These are phyloP conservation scores for Pelargonium australe DNA, from an alignment of 441 rosid species.

Conservation along the genomic window DNA sequence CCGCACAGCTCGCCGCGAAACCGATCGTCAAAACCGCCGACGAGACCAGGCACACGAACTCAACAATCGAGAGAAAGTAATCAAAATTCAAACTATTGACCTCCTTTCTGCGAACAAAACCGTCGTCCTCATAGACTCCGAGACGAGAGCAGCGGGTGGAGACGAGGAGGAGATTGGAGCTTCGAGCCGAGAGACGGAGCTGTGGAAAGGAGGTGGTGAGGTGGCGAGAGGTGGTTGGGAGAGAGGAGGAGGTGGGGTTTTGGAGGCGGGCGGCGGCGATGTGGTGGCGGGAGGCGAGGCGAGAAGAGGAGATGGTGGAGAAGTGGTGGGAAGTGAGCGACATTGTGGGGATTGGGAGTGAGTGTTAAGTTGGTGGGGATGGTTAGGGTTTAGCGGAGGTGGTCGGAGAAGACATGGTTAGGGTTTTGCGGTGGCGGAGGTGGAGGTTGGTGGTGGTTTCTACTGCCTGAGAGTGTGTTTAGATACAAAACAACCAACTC, in stretches of 20 bases:
- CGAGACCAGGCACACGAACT: slow-evolving; percentile 48
- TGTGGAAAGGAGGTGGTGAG: slow-evolving; percentile 18
- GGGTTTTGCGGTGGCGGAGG: too few relatives aligned
- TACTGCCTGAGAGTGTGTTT: too few relatives aligned
- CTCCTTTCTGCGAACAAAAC: slow-evolving; percentile 17
- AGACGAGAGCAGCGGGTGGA: slow-evolving; percentile 16
- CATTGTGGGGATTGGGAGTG: slow-evolving; percentile 30
- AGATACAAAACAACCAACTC: too few relatives aligned
- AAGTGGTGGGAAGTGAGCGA: slow-evolving; percentile 35
- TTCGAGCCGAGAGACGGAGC: slow-evolving; percentile 5
- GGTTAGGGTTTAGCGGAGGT: slow-evolving; percentile 8
- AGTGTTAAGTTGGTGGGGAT: neutral
- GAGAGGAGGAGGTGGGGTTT: slow-evolving; percentile 22
- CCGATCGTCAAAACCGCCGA: slow-evolving; percentile 43
- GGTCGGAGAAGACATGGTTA: neutral
- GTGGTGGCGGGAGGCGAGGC: slow-evolving; percentile 30
- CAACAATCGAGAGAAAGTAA: slow-evolving; percentile 47
- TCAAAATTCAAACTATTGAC: slow-evolving; percentile 33
- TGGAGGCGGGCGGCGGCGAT: slow-evolving; percentile 22
- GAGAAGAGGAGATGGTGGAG: slow-evolving; percentile 26
- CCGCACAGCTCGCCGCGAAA: slow-evolving; percentile 40
- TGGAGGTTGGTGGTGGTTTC: too few relatives aligned
- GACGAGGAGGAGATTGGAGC: neutral
- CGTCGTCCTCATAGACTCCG: slow-evolving; percentile 28
- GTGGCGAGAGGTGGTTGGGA: slow-evolving; percentile 28